These are phyloP conservation scores for Quercus parvula DNA, from an alignment of 306 rosid genomes.

Conservation along the genomic window DNA sequence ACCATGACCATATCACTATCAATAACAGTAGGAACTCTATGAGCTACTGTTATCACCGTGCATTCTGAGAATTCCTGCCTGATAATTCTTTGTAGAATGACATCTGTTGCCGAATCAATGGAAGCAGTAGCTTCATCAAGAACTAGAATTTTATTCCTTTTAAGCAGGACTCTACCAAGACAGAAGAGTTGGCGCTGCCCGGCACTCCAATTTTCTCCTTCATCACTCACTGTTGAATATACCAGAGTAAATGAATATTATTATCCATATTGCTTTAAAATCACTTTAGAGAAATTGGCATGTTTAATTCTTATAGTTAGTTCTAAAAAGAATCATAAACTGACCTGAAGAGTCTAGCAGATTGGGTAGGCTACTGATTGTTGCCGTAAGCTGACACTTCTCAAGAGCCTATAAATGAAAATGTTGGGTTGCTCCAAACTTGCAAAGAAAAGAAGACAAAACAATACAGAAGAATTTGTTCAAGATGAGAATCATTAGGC, in stretches of 20 bases:
- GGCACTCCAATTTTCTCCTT: slow-evolving; percentile 67
- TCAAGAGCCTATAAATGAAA: slow-evolving; percentile 39
- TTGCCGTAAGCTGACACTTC: slow-evolving; percentile 53
- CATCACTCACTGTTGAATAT: slow-evolving; percentile 44
- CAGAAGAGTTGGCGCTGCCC: slow-evolving; percentile 69
- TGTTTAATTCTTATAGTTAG: neutral
- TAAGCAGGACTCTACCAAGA: slow-evolving; percentile 60
- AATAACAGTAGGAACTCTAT: slow-evolving; percentile 62
- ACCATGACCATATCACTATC: slow-evolving; percentile 75
- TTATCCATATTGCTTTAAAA: neutral
- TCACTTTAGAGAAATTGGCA: neutral
- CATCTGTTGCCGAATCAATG: slow-evolving; percentile 65
- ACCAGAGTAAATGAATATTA: neutral
- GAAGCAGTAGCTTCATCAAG: slow-evolving; percentile 74
- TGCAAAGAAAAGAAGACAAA: neutral
- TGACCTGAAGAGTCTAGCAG: slow-evolving; percentile 50
- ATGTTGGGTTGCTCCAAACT: neutral
- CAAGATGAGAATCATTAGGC: neutral
- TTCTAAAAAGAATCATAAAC: neutral
- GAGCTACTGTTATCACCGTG: slow-evolving; percentile 61
- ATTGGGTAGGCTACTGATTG: slow-evolving; percentile 38
- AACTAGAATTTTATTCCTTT: slow-evolving; percentile 54
- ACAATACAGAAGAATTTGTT: neutral
- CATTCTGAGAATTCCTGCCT: slow-evolving; percentile 49
- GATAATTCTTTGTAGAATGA: slow-evolving; percentile 45